Evolutionary conservation across 1,139 yeast genomes (phyloP), one percentile per base, ranked within the genome.

Genomic region (Suhomyces guaymorum): DNA sequence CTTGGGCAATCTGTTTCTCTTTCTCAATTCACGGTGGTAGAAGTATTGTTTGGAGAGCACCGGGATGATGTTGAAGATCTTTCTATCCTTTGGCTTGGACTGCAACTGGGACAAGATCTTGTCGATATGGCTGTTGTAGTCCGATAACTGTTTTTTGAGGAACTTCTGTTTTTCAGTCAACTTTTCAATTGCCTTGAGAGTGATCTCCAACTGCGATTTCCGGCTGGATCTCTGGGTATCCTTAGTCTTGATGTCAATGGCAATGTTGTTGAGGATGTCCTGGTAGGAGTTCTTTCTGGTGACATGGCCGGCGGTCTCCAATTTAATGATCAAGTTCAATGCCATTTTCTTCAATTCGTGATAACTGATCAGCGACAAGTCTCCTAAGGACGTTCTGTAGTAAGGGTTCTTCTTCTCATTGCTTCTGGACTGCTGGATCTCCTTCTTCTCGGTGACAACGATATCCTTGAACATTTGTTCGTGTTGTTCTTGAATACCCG

Each of bases 11-110:
- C 82, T 68, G 21, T 92, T 87, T 32, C 77, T 58, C 60, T 74
- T 80, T 49, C 80, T 80, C 47, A 86, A 64, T 44, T 82, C 88
- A 22, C 90, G 66, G 51, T 81, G 84, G 52, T 84, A 85, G 61
- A 83, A 84, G 59, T 82, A 85, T 47, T 86, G 94, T 52, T 79
- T 82, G 24, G 90, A 80, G 59, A 87, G 85, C 2, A 84, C 82
- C 17, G 86, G 71, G 28, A 75, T 63, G 17, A 73, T 62, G 35
- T 67, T 75, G 57, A 75, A 75, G 32, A 76, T 59, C 51, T 70
- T 75, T 38, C 64, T 65, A 42, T 76, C 78, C 51, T 78, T 66
- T 53, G 75, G 68, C 42, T 57, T 66, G 59, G 67, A 72, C 41
- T 84, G 94, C 36, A 84, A 61, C 15, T 84, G 73, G 14, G 71